Conservation (phyloP, 441 rosid genomes). For the Pelargonium myrrhifolium region DNA sequence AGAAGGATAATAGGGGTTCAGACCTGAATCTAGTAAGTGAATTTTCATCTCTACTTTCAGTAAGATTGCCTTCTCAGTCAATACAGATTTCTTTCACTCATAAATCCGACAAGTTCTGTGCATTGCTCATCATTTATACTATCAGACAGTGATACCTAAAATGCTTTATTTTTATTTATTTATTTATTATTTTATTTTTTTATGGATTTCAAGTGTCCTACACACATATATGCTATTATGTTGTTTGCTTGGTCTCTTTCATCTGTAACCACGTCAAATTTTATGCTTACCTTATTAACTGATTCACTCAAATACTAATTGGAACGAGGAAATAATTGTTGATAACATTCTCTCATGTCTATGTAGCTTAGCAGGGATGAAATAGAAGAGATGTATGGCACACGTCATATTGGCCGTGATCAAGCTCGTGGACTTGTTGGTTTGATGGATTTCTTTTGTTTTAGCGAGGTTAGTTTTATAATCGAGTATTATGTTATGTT, state of each 20-base stretch:
- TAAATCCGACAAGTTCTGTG: too few species aligned
- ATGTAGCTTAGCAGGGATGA: constrained; percentile 56
- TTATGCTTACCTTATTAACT: not conserved
- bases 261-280: not conserved
- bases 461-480: constrained; percentile 67
- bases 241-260: not conserved
- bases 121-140: too few species aligned
- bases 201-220: too few species aligned
- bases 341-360: constrained; percentile 6
- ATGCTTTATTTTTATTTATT: too few species aligned
- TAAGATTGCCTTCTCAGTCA: too few species aligned
- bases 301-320: not conserved
- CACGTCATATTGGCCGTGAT: constrained; percentile 85
- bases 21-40: too few species aligned
- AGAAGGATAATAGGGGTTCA: too few species aligned
- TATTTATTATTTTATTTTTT: too few species aligned
- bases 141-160: too few species aligned
- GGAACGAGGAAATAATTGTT: constrained; percentile 9
- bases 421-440: constrained; percentile 86
- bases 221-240: too few species aligned
- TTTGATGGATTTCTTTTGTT: constrained; percentile 97
- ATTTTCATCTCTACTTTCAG: too few species aligned
- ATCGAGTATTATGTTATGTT: not conserved
- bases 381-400: constrained; percentile 64
- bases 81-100: too few species aligned